A percentile compares a stretch with the other conserved stretches of the same genome.
Evolutionary conservation across 768 basidiomycete genomes (phyloP).

Genomic region (Mycena crocata): DNA sequence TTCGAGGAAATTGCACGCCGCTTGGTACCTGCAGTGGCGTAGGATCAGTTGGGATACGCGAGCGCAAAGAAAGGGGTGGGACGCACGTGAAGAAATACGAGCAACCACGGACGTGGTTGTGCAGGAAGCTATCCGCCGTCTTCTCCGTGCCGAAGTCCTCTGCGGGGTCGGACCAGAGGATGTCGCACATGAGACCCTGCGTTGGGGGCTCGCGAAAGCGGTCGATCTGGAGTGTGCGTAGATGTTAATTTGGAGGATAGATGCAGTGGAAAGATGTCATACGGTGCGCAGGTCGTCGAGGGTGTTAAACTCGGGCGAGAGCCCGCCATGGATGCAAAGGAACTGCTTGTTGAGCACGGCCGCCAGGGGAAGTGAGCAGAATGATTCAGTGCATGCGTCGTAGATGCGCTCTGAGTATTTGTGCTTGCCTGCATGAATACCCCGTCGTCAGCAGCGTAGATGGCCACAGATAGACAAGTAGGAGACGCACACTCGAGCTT

Average conservation of each 20-base stretch:
- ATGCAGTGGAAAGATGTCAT: constrained; percentile 41
- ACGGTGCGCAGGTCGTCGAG: constrained; percentile 93
- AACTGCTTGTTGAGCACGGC: constrained; percentile 99
- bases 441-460: constrained; percentile 2
- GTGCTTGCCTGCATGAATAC: constrained; percentile 81
- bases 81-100: constrained; percentile 86
- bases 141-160: constrained; percentile 98
- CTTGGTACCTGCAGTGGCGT: constrained; percentile 76
- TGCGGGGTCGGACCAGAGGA: constrained; percentile 97
- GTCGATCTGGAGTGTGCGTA: constrained; percentile 72
- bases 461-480: constrained; percentile 8
- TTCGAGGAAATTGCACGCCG: constrained; percentile 96
- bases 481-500: constrained; percentile 90
- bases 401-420: constrained; percentile 98
- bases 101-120: constrained; percentile 97
- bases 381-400: constrained; percentile 97
- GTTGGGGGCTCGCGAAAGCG: constrained; percentile 99
- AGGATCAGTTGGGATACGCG: neutral
- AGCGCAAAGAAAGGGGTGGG: constrained; percentile 16
- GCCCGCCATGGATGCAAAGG: constrained; percentile 97
- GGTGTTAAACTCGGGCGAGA: constrained; percentile 94
- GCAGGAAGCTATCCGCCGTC: constrained; percentile 89
- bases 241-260: neutral
- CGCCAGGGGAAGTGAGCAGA: constrained; percentile 94
- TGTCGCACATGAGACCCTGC: constrained; percentile 97